phyloP scores from a whole-genome alignment of 352 stramenopile genomes.

The Phytophthora melonis region DNA sequence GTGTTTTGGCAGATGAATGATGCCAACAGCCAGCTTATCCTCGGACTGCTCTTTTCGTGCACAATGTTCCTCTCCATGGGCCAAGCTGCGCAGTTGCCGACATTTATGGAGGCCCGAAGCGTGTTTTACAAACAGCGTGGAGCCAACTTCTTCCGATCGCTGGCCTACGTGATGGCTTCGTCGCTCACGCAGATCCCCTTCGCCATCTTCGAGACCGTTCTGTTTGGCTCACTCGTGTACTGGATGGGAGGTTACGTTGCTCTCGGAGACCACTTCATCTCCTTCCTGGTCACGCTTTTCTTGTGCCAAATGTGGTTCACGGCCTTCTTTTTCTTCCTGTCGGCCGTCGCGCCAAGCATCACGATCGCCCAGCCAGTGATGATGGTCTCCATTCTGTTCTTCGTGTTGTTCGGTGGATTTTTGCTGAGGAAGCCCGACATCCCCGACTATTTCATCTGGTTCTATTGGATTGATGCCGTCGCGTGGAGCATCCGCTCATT shows the following conservation, averaged over 20 bases:
- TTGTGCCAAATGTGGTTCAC: constrained; percentile 76
- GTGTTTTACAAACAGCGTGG: constrained; percentile 93
- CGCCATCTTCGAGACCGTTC: constrained; percentile 71
- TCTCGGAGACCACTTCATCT: constrained; percentile 51
- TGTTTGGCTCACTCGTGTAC: constrained; percentile 91
- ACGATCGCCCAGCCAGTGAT: constrained; percentile 68
- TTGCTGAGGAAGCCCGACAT: constrained; percentile 67
- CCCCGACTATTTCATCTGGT: constrained; percentile 72
- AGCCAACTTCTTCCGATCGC: constrained; percentile 89
- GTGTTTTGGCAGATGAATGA: constrained; percentile 74
- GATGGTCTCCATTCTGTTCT: constrained; percentile 71
- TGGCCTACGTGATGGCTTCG: constrained; percentile 78
- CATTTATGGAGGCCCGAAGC: constrained; percentile 75
- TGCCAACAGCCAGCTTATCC: constrained; percentile 63
- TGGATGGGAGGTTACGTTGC: constrained; percentile 89
- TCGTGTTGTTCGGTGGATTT: constrained; percentile 75
- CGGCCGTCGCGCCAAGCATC: constrained; percentile 51
- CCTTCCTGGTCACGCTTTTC: constrained; percentile 76
- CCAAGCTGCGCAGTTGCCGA: constrained; percentile 80
- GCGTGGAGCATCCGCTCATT: constrained; percentile 71
- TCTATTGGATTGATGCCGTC: constrained; percentile 85
- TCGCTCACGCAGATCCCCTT: constrained; percentile 65
- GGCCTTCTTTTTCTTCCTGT: constrained; percentile 74
- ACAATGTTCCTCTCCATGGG: constrained; percentile 90
- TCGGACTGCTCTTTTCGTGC: constrained; percentile 90